Evolutionary conservation across 163 green algal species (phyloP).

Genomic region (Chloromonas sp.): DNA sequence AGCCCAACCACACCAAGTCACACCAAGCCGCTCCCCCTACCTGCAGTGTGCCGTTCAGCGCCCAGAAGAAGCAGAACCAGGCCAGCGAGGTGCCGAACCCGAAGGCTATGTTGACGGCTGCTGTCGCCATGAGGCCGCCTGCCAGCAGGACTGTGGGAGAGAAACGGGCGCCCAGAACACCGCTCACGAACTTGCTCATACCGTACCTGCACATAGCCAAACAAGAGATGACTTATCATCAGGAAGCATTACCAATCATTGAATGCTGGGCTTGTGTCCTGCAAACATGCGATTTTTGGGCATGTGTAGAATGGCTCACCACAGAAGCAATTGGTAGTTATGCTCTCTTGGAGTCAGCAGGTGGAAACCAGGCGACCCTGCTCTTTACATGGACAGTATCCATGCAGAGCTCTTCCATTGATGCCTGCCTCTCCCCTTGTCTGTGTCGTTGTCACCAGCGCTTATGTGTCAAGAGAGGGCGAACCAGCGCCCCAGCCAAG

Average conservation of each 20-base stretch:
- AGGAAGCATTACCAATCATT: not conserved
- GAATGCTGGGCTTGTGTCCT: not conserved
- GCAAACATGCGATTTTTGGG: not conserved
- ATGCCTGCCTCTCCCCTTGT: too few species aligned
- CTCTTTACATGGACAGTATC: not conserved
- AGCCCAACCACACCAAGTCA: not conserved
- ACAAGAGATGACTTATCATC: not conserved
- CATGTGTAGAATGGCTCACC: too few species aligned
- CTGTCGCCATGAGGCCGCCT: slow-evolving; percentile 83
- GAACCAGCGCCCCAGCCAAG: too few species aligned
- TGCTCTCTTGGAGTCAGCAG: too few species aligned
- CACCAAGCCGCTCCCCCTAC: slow-evolving; percentile 23
- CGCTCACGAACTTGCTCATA: slow-evolving; percentile 69
- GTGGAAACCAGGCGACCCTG: too few species aligned
- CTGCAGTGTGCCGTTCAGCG: slow-evolving; percentile 87
- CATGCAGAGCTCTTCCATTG: not conserved
- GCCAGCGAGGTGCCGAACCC: slow-evolving; percentile 75
- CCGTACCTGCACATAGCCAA: slow-evolving; percentile 12
- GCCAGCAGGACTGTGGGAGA: slow-evolving; percentile 79
- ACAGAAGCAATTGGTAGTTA: too few species aligned
- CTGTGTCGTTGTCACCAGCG: too few species aligned
- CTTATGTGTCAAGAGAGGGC: too few species aligned
- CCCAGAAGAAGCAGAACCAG: slow-evolving; percentile 89
- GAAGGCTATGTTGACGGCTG: slow-evolving; percentile 84
- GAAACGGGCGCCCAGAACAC: slow-evolving; percentile 81